Evolutionary conservation across 495 filamentous ascomycete species (phyloP), one percentile per base, ranked within the genome.

Genomic region (Clohesyomyces aquaticus): DNA sequence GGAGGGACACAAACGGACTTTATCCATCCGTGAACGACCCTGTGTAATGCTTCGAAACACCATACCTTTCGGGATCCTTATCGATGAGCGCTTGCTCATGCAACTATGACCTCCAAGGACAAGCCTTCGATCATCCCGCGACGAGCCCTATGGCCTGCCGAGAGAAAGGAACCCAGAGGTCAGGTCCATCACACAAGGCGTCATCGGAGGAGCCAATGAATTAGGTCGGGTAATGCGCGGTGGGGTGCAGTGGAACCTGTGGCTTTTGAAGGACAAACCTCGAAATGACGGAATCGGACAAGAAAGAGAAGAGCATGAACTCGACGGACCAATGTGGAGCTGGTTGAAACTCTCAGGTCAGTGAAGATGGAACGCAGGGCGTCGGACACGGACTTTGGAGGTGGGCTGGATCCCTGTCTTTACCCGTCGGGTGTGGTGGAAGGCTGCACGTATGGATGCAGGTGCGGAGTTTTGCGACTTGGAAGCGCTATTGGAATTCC

Each of bases 11-110:
- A n/a, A n/a, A 28, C 28, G 16, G 49, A 16, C 51, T 55, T 55
- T 55, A 55, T 55, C 51, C 10, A 19, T 28, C 9, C 23, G 16
- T 8, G 26, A 16, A 42, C 28, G 2, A 55, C 6, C 32, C 25
- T 55, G 51, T 55, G 51, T 29, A 29, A 55, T 42, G 51, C 29
- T 55, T 55, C 51, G 51, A 55, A 55, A 55, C 51, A 42, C 28
- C n/a, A 42, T 12, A 38, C 32, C 32, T 38, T 38, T 6, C 32
- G 32, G 14, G 6, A 14, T 38, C 32, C 32, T 6, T 14, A 6
- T 6, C 14, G 32, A 38, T 38, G 32, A 38, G 32, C 32, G 32
- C 32, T 38, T 38, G 32, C 32, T 38, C 32, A 38, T 38, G 32
- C 32, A 38, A 38, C 14, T 38, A 38, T 14, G 14, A 14, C 14